phyloP scores from a whole-genome alignment of 2,329 filamentous ascomycete genomes.

The Lasiodiplodia citricola region DNA sequence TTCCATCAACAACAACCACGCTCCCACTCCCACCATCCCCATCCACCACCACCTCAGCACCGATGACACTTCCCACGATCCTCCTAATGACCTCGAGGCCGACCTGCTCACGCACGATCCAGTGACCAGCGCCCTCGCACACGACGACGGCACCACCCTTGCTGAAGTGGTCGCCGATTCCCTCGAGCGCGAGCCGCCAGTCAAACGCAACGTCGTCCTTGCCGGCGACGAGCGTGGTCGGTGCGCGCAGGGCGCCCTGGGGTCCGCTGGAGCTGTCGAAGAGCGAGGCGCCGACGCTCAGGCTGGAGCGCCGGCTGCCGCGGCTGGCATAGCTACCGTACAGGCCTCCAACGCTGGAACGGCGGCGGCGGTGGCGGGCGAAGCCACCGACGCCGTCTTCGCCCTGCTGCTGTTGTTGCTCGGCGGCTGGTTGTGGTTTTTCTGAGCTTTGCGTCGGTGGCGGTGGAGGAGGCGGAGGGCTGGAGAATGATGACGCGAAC shows the following conservation, averaged over 20 bases:
- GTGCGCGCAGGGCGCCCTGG: constrained; percentile 55
- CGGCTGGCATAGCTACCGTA: not conserved
- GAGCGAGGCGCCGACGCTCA: constrained; percentile 46
- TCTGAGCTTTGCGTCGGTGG: not conserved
- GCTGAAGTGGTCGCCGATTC: constrained; percentile 58
- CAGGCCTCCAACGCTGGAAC: constrained; percentile 34
- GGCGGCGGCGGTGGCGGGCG: constrained; percentile 7
- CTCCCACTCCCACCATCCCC: not conserved
- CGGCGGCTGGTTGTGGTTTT: too few relatives aligned
- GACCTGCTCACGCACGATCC: constrained; percentile 56
- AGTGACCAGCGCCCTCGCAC: constrained; percentile 59
- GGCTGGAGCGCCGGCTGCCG: constrained; percentile 24
- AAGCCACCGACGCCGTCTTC: not conserved
- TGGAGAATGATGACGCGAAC: not conserved
- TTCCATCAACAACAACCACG: constrained; percentile 1
- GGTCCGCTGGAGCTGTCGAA: constrained; percentile 49
- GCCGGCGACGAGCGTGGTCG: constrained; percentile 61
- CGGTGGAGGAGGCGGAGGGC: not conserved
- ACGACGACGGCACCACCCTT: constrained; percentile 55
- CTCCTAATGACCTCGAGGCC: constrained; percentile 51
- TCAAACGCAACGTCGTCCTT: constrained; percentile 59
- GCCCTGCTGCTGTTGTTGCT: too few relatives aligned
- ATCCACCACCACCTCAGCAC: constrained; percentile 31
- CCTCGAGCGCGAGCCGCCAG: constrained; percentile 55
- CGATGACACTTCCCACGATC: constrained; percentile 41